A percentile compares a stretch with the other conserved stretches of the same genome.
Conservation (phyloP, 306 rosid species). For the Cajanus cajan region DNA sequence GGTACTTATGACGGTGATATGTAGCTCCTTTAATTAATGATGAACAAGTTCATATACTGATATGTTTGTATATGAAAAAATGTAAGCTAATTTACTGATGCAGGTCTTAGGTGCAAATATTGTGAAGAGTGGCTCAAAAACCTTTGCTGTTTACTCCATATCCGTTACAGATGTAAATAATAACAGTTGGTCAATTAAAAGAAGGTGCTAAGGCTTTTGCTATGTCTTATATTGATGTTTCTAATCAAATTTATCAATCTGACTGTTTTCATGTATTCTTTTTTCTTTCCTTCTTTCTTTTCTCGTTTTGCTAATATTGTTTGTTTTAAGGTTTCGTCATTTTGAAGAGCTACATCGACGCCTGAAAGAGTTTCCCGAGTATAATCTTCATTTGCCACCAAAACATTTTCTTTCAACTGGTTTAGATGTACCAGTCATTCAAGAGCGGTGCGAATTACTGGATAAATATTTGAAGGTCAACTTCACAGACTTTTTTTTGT, state of each 20-base stretch:
- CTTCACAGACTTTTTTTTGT: constrained; percentile 10
- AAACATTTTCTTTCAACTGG: constrained; percentile 96
- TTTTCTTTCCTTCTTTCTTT: background rate
- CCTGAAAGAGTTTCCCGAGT: constrained; percentile 86
- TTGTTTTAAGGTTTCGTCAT: constrained; percentile 80
- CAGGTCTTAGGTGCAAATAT: constrained; percentile 97
- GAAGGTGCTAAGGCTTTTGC: constrained; percentile 65
- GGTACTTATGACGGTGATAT: constrained; percentile 51
- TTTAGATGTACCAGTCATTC: constrained; percentile 81
- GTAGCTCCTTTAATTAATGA: constrained; percentile 17
- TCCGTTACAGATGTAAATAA: constrained; percentile 84
- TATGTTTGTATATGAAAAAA: constrained; percentile 28
- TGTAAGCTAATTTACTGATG: constrained; percentile 41
- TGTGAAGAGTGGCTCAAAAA: constrained; percentile 91
- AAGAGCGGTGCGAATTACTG: constrained; percentile 81
- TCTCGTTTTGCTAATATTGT: constrained; percentile 6
- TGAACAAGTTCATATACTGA: constrained; percentile 15
- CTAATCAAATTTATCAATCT: constrained; percentile 9
- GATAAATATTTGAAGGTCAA: constrained; percentile 85
- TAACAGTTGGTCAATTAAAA: constrained; percentile 94
- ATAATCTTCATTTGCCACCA: constrained; percentile 93
- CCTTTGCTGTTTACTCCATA: constrained; percentile 94
- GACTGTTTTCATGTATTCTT: background rate
- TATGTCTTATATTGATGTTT: constrained; percentile 17
- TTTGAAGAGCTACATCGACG: constrained; percentile 98